These are phyloP conservation scores for carrot (Daucus carota) DNA, from an alignment of 129 eudicot genomes.

Conservation along the genomic window DH1_v3.0 NC_030382.2:56345501-56346000, in stretches of 20 bases:
- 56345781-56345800: background rate
- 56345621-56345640: slow-evolving; percentile 66
- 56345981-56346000: background rate
- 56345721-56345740: slow-evolving; percentile 58
- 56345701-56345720: slow-evolving; percentile 77
- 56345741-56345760: slow-evolving; percentile 15
- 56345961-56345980: background rate
- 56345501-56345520: slow-evolving; percentile 3
- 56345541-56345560: background rate
- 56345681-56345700: slow-evolving; percentile 80
- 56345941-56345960: background rate
- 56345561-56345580: slow-evolving; percentile 52
- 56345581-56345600: slow-evolving; percentile 91
- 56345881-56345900: background rate
- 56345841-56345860: background rate
- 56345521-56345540: background rate
- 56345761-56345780: slow-evolving; percentile 23
- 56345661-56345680: slow-evolving; percentile 75
- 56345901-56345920: background rate
- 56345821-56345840: background rate
- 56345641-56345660: slow-evolving; percentile 50
- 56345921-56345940: background rate
- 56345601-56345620: slow-evolving; percentile 91
- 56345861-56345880: background rate
- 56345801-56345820: background rate